Percentiles rank a stretch among this genome's conserved stretches.
These are phyloP conservation scores for Blastobotrys aristatus DNA, from an alignment of 1,139 yeast genomes.

Conservation along the genomic window DNA sequence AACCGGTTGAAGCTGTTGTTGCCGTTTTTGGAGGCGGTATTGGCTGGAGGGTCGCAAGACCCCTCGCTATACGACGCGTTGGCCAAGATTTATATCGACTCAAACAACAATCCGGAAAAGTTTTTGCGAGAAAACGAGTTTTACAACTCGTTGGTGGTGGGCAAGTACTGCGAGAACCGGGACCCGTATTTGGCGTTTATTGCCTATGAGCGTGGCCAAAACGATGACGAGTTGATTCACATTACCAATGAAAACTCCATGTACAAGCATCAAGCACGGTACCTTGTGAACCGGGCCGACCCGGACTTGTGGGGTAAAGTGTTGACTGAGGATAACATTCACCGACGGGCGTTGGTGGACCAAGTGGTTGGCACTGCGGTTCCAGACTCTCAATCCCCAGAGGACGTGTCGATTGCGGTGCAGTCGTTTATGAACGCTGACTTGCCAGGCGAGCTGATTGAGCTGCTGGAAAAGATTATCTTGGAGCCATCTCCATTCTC, in stretches of 20 bases:
- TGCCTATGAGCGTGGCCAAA: constrained; percentile 91
- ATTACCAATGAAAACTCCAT: constrained; percentile 95
- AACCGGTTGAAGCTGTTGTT: constrained; percentile 85
- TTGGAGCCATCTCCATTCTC: constrained; percentile 96
- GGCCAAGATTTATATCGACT: constrained; percentile 96
- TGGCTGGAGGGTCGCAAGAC: constrained; percentile 83
- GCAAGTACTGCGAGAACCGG: constrained; percentile 98
- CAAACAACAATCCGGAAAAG: constrained; percentile 95
- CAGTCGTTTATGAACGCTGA: constrained; percentile 97
- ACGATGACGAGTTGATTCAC: constrained; percentile 80
- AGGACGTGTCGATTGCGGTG: constrained; percentile 91
- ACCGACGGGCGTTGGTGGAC: constrained; percentile 86
- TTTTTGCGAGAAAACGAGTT: constrained; percentile 85
- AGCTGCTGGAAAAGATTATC: constrained; percentile 88
- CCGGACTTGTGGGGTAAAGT: constrained; percentile 77
- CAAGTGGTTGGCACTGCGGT: constrained; percentile 95
- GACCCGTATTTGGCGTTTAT: constrained; percentile 97
- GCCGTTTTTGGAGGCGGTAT: constrained; percentile 88
- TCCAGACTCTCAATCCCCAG: constrained; percentile 93
- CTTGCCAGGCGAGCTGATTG: constrained; percentile 87
- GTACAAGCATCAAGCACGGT: constrained; percentile 98
- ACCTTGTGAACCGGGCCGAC: constrained; percentile 81
- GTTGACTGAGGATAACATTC: constrained; percentile 66
- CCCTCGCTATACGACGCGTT: constrained; percentile 90
- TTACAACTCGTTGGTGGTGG: constrained; percentile 90